Evolutionary conservation across 345 rosid species (phyloP).

Genomic region (Citrus trifoliata): DNA sequence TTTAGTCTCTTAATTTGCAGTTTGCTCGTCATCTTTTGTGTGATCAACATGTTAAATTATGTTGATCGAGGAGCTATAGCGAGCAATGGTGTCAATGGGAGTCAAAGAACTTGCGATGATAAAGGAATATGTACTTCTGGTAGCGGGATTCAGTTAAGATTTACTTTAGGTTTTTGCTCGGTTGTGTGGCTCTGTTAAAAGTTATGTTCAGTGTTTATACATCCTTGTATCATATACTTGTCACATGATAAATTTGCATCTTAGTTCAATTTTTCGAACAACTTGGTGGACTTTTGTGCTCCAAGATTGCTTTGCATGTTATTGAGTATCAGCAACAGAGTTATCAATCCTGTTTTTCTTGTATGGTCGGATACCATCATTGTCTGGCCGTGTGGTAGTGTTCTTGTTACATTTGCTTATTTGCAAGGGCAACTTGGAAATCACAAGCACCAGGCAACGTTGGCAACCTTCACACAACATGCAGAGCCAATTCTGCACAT

Average conservation of each 20-base stretch:
- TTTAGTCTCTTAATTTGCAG: conserved; percentile 33
- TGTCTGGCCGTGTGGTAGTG: neutral
- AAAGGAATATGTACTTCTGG: conserved; percentile 66
- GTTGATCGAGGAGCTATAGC: conserved; percentile 96
- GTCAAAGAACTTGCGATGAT: conserved; percentile 50
- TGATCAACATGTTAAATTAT: conserved; percentile 76
- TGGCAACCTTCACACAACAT: neutral
- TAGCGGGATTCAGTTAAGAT: conserved; percentile 81
- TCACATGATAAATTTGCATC: neutral
- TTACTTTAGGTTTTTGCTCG: conserved; percentile 11
- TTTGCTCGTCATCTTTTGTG: conserved; percentile 73
- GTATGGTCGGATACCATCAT: neutral
- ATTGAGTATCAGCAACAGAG: neutral
- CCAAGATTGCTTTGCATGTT: neutral
- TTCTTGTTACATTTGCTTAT: neutral
- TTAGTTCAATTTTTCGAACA: neutral
- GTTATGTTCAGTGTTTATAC: neutral
- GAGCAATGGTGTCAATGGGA: conserved; percentile 95
- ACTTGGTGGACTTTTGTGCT: neutral
- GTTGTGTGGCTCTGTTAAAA: neutral
- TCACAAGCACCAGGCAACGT: neutral
- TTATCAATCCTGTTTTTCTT: neutral
- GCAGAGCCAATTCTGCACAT: neutral
- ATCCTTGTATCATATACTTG: neutral
- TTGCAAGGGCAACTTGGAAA: neutral